phyloP scores from a whole-genome alignment of 129 eudicot genomes.

The Kitagawia praeruptora region DNA sequence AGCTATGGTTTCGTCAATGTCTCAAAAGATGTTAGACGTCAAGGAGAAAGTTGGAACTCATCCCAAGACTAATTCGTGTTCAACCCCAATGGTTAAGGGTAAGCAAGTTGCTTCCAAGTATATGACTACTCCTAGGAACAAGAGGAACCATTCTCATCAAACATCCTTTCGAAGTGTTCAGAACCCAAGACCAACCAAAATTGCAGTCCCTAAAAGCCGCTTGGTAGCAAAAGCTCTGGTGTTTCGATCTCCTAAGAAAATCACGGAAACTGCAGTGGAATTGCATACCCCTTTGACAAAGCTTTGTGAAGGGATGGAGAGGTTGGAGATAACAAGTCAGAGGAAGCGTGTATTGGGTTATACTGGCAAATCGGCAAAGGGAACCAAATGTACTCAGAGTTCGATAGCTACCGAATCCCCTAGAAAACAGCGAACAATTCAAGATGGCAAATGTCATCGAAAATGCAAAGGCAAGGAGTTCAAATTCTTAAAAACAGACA shows the following conservation, averaged over 20 bases:
- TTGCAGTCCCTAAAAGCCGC: slow-evolving; percentile 26
- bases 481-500: slow-evolving; percentile 16
- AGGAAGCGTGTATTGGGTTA: slow-evolving; percentile 37
- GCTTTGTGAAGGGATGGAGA: slow-evolving; percentile 67
- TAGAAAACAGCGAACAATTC: slow-evolving; percentile 17
- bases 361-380: slow-evolving; percentile 27
- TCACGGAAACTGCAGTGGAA: slow-evolving; percentile 45
- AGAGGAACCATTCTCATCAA: slow-evolving; percentile 35
- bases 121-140: slow-evolving; percentile 86
- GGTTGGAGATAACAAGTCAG: slow-evolving; percentile 59
- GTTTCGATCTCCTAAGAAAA: slow-evolving; percentile 71
- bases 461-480: slow-evolving; percentile 2
- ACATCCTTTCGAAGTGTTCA: slow-evolving; percentile 70
- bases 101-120: slow-evolving; percentile 91
- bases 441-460: neutral
- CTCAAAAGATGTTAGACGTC: slow-evolving; percentile 38
- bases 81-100: slow-evolving; percentile 54
- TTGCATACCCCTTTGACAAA: slow-evolving; percentile 55
- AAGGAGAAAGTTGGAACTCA: slow-evolving; percentile 31
- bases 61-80: slow-evolving; percentile 36
- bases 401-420: slow-evolving; percentile 19
- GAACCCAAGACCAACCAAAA: slow-evolving; percentile 37
- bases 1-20: slow-evolving; percentile 40
- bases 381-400: slow-evolving; percentile 16
- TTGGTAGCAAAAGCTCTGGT: slow-evolving; percentile 60